Percentiles rank a stretch among this genome's conserved stretches.
These are phyloP conservation scores for Apostasia shenzhenica DNA, from an alignment of 106 monocot genomes.

Conservation along the genomic window DNA sequence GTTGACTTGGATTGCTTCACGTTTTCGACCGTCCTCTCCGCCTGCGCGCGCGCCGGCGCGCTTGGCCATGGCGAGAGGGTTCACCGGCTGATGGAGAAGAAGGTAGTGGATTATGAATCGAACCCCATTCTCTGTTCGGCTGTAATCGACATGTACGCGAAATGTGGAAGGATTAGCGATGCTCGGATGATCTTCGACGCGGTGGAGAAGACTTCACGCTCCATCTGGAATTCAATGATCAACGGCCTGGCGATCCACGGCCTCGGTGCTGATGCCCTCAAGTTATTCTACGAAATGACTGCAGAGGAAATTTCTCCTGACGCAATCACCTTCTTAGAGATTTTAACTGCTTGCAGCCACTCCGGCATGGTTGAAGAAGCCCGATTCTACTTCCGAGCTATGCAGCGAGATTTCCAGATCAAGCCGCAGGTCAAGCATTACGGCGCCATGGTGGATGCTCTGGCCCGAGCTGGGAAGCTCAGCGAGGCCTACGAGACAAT, in stretches of 20 bases:
- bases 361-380: slow-evolving; percentile 35
- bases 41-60: slow-evolving; percentile 36
- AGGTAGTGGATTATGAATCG: background rate
- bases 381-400: slow-evolving; percentile 19
- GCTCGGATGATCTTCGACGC: slow-evolving; percentile 21
- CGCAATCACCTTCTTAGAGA: slow-evolving; percentile 29
- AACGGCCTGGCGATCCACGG: slow-evolving; percentile 44
- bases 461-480: slow-evolving; percentile 47
- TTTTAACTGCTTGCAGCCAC: slow-evolving; percentile 47
- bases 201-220: background rate
- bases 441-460: slow-evolving; percentile 33
- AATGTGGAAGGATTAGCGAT: slow-evolving; percentile 38
- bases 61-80: slow-evolving; percentile 18
- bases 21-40: slow-evolving; percentile 29
- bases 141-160: slow-evolving; percentile 56
- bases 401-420: slow-evolving; percentile 22
- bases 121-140: slow-evolving; percentile 39
- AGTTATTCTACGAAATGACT: slow-evolving; percentile 31
- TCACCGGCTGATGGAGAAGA: slow-evolving; percentile 26
- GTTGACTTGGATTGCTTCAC: slow-evolving; percentile 39
- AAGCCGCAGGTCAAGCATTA: slow-evolving; percentile 43
- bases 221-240: slow-evolving; percentile 57
- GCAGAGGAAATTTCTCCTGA: slow-evolving; percentile 22
- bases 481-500: slow-evolving; percentile 29
- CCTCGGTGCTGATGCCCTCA: slow-evolving; percentile 12